A percentile compares a stretch with the other conserved stretches of the same genome.
These are phyloP conservation scores for Acacia concinna DNA, from an alignment of 331 rosid species.

Conservation along the genomic window DNA sequence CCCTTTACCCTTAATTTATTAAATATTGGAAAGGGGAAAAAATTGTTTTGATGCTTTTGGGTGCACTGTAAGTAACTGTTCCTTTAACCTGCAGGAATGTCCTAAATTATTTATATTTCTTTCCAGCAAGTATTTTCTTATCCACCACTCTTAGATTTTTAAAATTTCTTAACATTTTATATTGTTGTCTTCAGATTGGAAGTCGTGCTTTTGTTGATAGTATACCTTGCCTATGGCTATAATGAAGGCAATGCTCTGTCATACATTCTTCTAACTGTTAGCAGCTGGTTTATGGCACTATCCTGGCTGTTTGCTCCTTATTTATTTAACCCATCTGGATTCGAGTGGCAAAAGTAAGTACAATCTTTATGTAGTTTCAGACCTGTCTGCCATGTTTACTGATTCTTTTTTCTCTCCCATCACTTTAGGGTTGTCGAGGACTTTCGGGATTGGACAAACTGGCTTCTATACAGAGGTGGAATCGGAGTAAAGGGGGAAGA, in stretches of 20 bases:
- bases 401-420: slow-evolving; percentile 26
- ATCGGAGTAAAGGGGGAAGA: slow-evolving; percentile 98
- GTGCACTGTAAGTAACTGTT: neutral
- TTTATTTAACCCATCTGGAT: slow-evolving; percentile 94
- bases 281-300: slow-evolving; percentile 98
- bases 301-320: slow-evolving; percentile 99
- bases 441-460: slow-evolving; percentile 96
- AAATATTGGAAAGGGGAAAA: neutral
- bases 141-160: neutral
- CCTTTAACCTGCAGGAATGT: neutral
- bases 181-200: slow-evolving; percentile 68
- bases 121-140: neutral
- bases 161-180: neutral
- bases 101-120: neutral
- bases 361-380: neutral
- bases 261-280: slow-evolving; percentile 75
- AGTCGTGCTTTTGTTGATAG: slow-evolving; percentile 80
- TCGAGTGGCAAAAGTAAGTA: slow-evolving; percentile 99
- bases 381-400: slow-evolving; percentile 4
- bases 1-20: neutral
- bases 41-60: neutral
- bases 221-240: slow-evolving; percentile 86
- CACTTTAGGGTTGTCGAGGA: slow-evolving; percentile 75
- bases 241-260: slow-evolving; percentile 53
- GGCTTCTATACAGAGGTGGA: slow-evolving; percentile 96